Evolutionary conservation across 2,329 filamentous ascomycete genomes (phyloP), one percentile per base, ranked within the genome.

Genomic region (Chlorencoelia australis): DNA sequence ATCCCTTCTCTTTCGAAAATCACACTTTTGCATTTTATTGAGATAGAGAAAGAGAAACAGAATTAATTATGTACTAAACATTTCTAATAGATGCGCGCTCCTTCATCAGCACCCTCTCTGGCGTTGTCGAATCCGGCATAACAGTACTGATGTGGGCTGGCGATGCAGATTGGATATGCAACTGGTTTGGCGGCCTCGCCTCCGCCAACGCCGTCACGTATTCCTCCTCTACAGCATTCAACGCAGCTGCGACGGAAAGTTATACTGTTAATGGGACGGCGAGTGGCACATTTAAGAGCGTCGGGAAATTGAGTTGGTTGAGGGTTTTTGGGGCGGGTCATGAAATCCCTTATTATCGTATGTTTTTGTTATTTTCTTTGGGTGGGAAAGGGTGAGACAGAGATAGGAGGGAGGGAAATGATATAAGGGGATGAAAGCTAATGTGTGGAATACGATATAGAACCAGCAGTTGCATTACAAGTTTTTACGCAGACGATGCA

Each of bases 131-230:
- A 42, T 62, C 61, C 6, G 67, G 66, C 2, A 61, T 73, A 20
- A 60, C 58, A 15, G 64, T 68, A 1, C 47, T 73, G 2, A n/a
- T 14, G 16, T 14, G 7, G 3, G 13, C 15, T 20, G 71, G 71
- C 21, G 71, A 74, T 37, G 64, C 70, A 3, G 71, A 76, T 46
- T 74, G 63, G 56, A 70, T 73, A 35, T 75, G 69, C 47, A 75
- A 75, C 53, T 74, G 69, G 66, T 56, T 67, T 19, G 71, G 71
- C n/a, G 64, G 60, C 20, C 58, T 67, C 5, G 59, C 54, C 8
- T 64, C 63, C 2, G 64, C 67, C 2, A 59, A 73, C 21, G 58
- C 59, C 0, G 56, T 75, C 16, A 54, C 59, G 9, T 73, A 63
- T 48, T 40, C 54, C 1, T 60, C 57, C 2, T 52, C 59, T 6